These are phyloP conservation scores for Phyllosticta citrichinensis DNA, from an alignment of 2,329 filamentous ascomycete species.

Conservation along the genomic window DNA sequence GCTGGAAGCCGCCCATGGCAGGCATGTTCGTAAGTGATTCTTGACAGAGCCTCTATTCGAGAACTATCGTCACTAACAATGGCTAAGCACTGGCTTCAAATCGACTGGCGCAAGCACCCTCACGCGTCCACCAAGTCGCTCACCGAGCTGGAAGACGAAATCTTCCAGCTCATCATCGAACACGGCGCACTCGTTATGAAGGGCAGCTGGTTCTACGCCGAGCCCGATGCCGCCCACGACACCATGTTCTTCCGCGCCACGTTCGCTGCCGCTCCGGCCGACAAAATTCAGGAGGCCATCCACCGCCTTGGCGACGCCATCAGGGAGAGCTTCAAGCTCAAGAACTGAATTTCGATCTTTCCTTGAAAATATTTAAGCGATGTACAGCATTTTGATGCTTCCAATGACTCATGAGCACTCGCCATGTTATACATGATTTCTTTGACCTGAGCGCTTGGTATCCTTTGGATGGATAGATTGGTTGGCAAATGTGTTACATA, in stretches of 20 bases:
- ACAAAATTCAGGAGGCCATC: conserved; percentile 42
- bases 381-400: neutral
- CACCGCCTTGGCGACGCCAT: conserved; percentile 64
- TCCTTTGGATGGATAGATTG: neutral
- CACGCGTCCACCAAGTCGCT: conserved; percentile 41
- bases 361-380: neutral
- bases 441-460: neutral
- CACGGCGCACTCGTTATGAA: conserved; percentile 71
- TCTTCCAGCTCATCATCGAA: conserved; percentile 68
- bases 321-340: conserved; percentile 47
- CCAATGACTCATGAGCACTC: neutral
- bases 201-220: conserved; percentile 85
- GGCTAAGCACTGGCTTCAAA: conserved; percentile 57
- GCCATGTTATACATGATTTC: neutral
- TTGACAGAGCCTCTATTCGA: neutral
- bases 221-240: conserved; percentile 46
- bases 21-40: conserved; percentile 80
- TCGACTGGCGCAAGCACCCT: conserved; percentile 60
- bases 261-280: conserved; percentile 63
- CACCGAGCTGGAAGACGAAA: conserved; percentile 66
- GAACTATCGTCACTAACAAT: conserved; percentile 7
- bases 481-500: neutral
- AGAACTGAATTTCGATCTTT: neutral
- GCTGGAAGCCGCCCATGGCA: conserved; percentile 69
- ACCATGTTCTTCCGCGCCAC: conserved; percentile 84